These are phyloP conservation scores for Phytophthora idaei DNA, from an alignment of 352 stramenopile species.

Conservation along the genomic window DNA sequence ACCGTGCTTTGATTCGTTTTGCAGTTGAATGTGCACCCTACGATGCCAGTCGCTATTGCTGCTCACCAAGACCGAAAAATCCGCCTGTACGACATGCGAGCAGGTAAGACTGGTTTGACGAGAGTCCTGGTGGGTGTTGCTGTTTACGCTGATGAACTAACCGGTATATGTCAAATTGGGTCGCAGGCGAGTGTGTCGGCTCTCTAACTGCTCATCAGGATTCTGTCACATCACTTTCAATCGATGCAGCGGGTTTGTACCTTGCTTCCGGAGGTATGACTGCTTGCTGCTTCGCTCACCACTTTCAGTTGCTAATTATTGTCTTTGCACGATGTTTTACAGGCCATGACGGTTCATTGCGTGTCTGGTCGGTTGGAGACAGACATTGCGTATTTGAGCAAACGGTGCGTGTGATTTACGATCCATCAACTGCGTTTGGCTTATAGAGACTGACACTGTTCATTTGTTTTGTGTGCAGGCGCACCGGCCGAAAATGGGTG, in stretches of 20 bases:
- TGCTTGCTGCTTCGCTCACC: neutral
- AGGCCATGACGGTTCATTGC: slow-evolving; percentile 86
- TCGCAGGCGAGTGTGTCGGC: slow-evolving; percentile 74
- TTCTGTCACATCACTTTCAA: slow-evolving; percentile 77
- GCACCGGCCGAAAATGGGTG: slow-evolving; percentile 81
- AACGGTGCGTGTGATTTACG: slow-evolving; percentile 44
- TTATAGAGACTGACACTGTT: slow-evolving; percentile 2
- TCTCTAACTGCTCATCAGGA: slow-evolving; percentile 83
- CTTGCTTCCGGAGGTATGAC: slow-evolving; percentile 69
- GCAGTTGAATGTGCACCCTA: slow-evolving; percentile 73
- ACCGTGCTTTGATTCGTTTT: slow-evolving; percentile 3
- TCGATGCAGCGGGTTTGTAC: slow-evolving; percentile 79
- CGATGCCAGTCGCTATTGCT: slow-evolving; percentile 83
- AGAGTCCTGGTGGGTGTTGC: neutral
- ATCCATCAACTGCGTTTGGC: neutral
- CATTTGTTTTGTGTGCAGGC: slow-evolving; percentile 35
- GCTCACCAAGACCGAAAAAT: slow-evolving; percentile 86
- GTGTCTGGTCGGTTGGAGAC: slow-evolving; percentile 83
- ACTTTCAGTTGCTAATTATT: slow-evolving; percentile 7
- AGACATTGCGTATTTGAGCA: slow-evolving; percentile 89
- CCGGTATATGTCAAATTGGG: neutral
- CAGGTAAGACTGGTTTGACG: slow-evolving; percentile 24
- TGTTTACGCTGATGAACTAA: neutral
- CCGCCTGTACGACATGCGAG: slow-evolving; percentile 87
- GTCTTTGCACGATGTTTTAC: neutral